Percentiles rank a stretch among this genome's conserved stretches.
phyloP scores from a whole-genome alignment of 257 asterid species.

The Solanum pimpinellifolium region DNA sequence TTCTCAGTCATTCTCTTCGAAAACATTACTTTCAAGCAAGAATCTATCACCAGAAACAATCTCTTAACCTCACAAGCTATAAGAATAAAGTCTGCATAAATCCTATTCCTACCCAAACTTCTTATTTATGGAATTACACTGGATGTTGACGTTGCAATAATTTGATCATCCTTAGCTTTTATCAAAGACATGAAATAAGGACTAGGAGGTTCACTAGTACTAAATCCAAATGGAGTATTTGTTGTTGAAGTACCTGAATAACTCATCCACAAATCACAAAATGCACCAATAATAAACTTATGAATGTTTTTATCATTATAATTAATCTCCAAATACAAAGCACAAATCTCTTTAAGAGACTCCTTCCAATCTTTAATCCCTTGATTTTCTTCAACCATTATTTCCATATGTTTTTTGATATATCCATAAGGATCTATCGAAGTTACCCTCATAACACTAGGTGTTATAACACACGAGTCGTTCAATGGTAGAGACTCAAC shows the following conservation, averaged over 20 bases:
- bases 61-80: too few relatives aligned
- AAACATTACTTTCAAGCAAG: too few relatives aligned
- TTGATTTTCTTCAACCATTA: constrained; percentile 9
- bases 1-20: too few relatives aligned
- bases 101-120: too few relatives aligned
- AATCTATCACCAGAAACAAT: too few relatives aligned
- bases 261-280: neutral
- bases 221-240: constrained; percentile 4
- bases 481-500: constrained; percentile 2
- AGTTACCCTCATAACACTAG: neutral
- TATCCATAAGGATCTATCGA: constrained; percentile 32
- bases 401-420: constrained; percentile 50
- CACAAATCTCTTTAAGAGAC: constrained; percentile 31
- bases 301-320: constrained; percentile 22
- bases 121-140: too few relatives aligned
- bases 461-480: constrained; percentile 2
- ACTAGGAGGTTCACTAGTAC: constrained; percentile 19
- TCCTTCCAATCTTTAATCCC: too few relatives aligned
- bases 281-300: constrained; percentile 27
- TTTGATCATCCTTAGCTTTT: neutral
- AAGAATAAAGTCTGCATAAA: too few relatives aligned
- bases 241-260: neutral
- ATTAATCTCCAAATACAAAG: constrained; percentile 36
- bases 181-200: constrained; percentile 15
- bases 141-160: too few relatives aligned